phyloP scores from a whole-genome alignment of 352 stramenopile species.

The Globisporangium perplexum region DNA sequence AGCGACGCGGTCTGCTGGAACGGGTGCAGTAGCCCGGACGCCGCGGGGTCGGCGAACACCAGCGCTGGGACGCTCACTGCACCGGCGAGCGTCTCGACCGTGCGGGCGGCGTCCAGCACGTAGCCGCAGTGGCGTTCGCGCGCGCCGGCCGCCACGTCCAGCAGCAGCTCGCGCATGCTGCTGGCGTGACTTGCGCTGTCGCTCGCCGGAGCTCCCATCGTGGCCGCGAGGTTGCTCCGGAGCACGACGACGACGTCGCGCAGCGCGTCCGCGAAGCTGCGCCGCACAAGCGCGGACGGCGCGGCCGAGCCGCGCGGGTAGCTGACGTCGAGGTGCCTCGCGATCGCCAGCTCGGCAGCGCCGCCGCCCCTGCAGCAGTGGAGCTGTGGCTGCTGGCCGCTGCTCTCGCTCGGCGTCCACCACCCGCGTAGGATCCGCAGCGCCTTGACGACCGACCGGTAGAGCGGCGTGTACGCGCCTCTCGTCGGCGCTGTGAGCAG shows the following conservation, averaged over 20 bases:
- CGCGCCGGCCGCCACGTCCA: constrained; percentile 12
- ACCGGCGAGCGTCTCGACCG: constrained; percentile 23
- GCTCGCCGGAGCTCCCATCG: not conserved
- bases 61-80: constrained; percentile 33
- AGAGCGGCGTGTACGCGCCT: constrained; percentile 67
- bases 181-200: not conserved
- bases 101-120: constrained; percentile 25
- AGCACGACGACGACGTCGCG: constrained; percentile 29
- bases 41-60: constrained; percentile 26
- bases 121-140: constrained; percentile 3
- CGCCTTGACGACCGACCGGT: constrained; percentile 40
- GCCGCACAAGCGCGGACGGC: constrained; percentile 6
- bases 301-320: not conserved
- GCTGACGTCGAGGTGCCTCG: constrained; percentile 12
- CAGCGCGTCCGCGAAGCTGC: constrained; percentile 21
- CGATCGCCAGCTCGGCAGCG: constrained; percentile 36
- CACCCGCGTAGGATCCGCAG: constrained; percentile 46
- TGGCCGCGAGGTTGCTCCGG: constrained; percentile 13
- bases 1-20: constrained; percentile 43
- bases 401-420: constrained; percentile 16
- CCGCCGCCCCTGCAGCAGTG: constrained; percentile 40
- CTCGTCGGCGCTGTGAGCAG: constrained; percentile 50
- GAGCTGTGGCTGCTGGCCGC: not conserved
- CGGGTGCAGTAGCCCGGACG: constrained; percentile 41
- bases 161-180: constrained; percentile 22